These are phyloP conservation scores for Taiwanofungus camphoratus DNA, from an alignment of 1,284 basidiomycete genomes.

Conservation along the genomic window DNA sequence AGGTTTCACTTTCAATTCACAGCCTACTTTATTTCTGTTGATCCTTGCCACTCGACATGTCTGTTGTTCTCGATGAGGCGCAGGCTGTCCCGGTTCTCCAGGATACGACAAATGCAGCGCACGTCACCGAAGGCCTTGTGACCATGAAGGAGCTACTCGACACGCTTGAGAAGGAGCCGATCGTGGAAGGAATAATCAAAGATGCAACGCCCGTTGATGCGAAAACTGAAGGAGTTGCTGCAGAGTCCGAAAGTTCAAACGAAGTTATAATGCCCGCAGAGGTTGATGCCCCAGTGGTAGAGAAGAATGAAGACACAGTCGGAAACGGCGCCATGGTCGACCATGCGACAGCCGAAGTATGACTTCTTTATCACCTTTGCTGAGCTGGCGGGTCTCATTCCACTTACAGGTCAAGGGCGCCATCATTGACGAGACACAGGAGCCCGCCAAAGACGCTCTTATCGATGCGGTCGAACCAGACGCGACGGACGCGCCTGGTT, in stretches of 20 bases:
- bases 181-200: not conserved
- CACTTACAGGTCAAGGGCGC: not conserved
- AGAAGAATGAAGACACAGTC: conserved; percentile 1
- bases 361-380: not conserved
- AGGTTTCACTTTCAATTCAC: not conserved
- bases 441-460: conserved; percentile 1
- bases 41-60: conserved; percentile 19
- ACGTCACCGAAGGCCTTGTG: conserved; percentile 8
- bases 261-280: not conserved
- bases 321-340: not conserved
- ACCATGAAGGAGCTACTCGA: conserved; percentile 5
- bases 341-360: not conserved
- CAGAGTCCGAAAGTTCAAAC: not conserved
- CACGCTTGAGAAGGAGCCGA: conserved; percentile 7
- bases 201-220: not conserved
- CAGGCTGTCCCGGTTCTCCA: conserved; percentile 5
- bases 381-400: not conserved
- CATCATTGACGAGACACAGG: not conserved
- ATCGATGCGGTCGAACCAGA: conserved; percentile 1
- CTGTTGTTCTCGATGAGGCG: conserved; percentile 21
- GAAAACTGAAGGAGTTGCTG: not conserved
- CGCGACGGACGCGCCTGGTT: not conserved
- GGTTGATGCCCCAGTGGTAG: not conserved
- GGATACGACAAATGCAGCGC: conserved; percentile 11
- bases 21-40: not conserved